Conservation (phyloP, 345 rosid species). For the Isatis tinctoria region DNA sequence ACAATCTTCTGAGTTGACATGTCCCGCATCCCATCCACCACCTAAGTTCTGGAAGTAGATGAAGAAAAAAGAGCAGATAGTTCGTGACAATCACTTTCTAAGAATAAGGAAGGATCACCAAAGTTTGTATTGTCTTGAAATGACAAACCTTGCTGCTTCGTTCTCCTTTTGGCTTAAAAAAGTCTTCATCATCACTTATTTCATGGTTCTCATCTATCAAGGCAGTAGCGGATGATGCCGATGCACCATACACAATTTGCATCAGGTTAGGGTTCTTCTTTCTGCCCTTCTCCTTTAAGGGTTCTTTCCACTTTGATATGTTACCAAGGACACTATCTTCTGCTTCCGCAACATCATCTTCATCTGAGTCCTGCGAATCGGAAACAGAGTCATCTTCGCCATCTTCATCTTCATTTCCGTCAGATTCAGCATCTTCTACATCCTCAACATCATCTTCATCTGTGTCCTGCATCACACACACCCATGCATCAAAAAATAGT, state of each 20-base stretch:
- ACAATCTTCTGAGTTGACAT: slow-evolving; percentile 58
- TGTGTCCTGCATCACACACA: slow-evolving; percentile 41
- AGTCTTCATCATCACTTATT: slow-evolving; percentile 54
- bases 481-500: background rate
- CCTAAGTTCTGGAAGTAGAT: slow-evolving; percentile 43
- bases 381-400: background rate
- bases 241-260: slow-evolving; percentile 78
- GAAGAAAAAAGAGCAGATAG: background rate
- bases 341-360: background rate
- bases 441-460: slow-evolving; percentile 29
- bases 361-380: background rate
- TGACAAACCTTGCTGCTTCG: slow-evolving; percentile 56
- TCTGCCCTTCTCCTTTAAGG: slow-evolving; percentile 53
- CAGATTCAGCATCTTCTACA: background rate
- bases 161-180: slow-evolving; percentile 84
- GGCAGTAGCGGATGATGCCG: slow-evolving; percentile 38
- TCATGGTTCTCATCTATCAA: slow-evolving; percentile 38
- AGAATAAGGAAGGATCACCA: background rate
- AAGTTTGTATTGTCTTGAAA: background rate
- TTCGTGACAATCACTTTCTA: background rate
- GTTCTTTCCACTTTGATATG: slow-evolving; percentile 77
- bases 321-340: slow-evolving; percentile 60
- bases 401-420: slow-evolving; percentile 22
- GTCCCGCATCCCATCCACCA: slow-evolving; percentile 43
- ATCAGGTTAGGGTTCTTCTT: slow-evolving; percentile 56